These are phyloP conservation scores for Prunus mongolica DNA, from an alignment of 306 rosid species.

Conservation along the genomic window DNA sequence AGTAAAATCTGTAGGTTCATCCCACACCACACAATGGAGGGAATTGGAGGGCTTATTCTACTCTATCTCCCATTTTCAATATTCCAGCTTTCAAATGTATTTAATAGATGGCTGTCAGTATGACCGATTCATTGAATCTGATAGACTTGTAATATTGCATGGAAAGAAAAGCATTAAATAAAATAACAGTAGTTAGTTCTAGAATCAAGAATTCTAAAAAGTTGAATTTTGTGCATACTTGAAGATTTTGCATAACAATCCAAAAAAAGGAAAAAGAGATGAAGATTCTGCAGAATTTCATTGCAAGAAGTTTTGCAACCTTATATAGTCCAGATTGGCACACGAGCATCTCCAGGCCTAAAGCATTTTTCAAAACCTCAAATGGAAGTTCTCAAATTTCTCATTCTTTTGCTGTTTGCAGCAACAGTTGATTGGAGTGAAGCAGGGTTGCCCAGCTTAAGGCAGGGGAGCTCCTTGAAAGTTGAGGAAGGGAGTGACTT, in stretches of 20 bases:
- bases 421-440: not conserved
- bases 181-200: not conserved
- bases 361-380: not conserved
- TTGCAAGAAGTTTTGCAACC: no score
- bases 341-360: no score
- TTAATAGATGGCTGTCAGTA: no score
- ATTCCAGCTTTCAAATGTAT: no score
- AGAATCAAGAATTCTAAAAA: not conserved
- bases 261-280: no score
- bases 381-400: not conserved
- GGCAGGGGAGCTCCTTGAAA: slow-evolving; percentile 12
- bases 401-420: slow-evolving; percentile 3
- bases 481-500: slow-evolving; percentile 7
- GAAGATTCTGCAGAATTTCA: no score
- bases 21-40: no score
- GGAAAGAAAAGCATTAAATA: not conserved
- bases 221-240: not conserved
- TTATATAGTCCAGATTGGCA: no score
- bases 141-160: not conserved
- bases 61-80: not conserved
- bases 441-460: slow-evolving; percentile 3
- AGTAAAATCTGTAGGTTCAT: no score
- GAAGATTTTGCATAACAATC: no score
- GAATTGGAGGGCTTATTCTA: no score
- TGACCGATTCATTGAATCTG: not conserved